phyloP scores from a whole-genome alignment of 805 yeast genomes.

The Schizosaccharomyces cryophilus region DNA sequence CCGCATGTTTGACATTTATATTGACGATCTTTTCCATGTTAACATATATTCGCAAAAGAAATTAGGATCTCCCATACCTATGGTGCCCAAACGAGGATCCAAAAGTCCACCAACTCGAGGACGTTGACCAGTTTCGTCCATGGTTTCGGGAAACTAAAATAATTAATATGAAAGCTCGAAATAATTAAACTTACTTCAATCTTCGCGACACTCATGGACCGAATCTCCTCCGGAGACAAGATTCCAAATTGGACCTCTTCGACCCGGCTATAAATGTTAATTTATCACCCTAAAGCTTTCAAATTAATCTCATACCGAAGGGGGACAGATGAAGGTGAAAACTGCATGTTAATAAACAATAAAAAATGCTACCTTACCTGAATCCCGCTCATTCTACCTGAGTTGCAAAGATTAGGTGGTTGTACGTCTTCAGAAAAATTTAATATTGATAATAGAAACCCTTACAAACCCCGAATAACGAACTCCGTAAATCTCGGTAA shows the following conservation, averaged over 20 bases:
- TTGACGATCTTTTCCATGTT: conserved; percentile 31
- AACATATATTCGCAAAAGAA: neutral
- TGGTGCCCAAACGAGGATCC: conserved; percentile 91
- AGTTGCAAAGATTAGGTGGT: conserved; percentile 1
- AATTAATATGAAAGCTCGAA: neutral
- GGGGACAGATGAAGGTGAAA: conserved; percentile 2
- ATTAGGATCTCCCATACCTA: conserved; percentile 19
- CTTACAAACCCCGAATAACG: neutral
- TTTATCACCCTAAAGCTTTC: neutral
- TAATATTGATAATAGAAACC: neutral
- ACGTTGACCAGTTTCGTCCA: conserved; percentile 87
- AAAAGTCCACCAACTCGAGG: conserved; percentile 93
- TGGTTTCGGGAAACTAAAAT: conserved; percentile 69
- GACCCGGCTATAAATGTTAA: neutral
- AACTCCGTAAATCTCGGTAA: too few relatives aligned
- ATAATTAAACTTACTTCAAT: conserved; percentile 27
- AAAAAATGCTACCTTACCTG: neutral
- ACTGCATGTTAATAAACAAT: neutral
- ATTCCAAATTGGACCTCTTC: conserved; percentile 76
- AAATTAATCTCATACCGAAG: neutral
- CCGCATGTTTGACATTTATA: conserved; percentile 98
- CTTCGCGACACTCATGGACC: conserved; percentile 93
- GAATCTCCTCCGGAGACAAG: conserved; percentile 89
- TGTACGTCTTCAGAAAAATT: neutral
- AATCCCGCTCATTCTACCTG: conserved; percentile 1